These are phyloP conservation scores for Lentinula detonsa DNA, from an alignment of 768 basidiomycete genomes.

Conservation along the genomic window DNA sequence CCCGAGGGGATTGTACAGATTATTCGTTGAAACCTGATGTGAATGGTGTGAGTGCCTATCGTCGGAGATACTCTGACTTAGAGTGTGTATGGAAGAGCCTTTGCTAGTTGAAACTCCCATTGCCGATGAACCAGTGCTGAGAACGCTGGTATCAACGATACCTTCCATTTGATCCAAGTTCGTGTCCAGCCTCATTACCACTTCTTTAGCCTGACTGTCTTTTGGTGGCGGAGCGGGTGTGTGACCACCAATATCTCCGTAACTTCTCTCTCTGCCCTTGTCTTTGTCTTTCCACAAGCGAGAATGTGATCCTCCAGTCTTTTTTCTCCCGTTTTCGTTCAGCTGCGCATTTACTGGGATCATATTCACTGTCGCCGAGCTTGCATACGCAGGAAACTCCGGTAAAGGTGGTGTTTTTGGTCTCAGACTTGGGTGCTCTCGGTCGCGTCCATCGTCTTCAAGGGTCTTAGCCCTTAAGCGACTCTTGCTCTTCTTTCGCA, in stretches of 20 bases:
- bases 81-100: constrained; percentile 14
- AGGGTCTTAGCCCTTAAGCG: background rate
- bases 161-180: constrained; percentile 77
- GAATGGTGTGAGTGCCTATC: constrained; percentile 33
- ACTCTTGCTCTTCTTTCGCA: background rate
- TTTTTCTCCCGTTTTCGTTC: background rate
- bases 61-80: constrained; percentile 27
- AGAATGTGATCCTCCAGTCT: background rate
- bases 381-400: background rate
- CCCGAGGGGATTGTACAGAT: constrained; percentile 16
- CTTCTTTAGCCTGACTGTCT: constrained; percentile 23
- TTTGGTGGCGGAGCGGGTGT: constrained; percentile 25
- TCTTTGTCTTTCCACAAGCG: constrained; percentile 25
- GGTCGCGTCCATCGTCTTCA: background rate
- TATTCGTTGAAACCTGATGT: constrained; percentile 26
- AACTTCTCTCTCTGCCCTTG: constrained; percentile 2
- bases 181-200: constrained; percentile 50
- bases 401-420: constrained; percentile 1
- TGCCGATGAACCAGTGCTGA: constrained; percentile 14
- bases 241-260: constrained; percentile 13
- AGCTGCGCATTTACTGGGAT: background rate
- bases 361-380: background rate
- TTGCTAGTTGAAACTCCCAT: constrained; percentile 11
- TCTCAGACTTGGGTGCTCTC: constrained; percentile 1
- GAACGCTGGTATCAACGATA: constrained; percentile 53